These are phyloP conservation scores for Suillus bovinus DNA, from an alignment of 768 basidiomycete genomes.

Conservation along the genomic window DNA sequence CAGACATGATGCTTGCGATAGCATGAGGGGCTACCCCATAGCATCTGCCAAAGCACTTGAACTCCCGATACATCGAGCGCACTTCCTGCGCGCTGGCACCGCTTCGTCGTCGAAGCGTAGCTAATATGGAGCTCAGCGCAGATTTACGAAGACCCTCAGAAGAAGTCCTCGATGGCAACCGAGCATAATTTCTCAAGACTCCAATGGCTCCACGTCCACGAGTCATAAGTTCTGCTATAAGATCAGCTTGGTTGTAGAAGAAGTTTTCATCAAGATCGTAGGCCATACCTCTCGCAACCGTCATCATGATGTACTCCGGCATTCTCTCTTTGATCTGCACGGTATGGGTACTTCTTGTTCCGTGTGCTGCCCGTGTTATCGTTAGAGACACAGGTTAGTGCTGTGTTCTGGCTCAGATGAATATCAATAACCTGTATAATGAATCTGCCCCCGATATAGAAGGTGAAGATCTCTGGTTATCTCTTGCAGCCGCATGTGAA, in stretches of 20 bases:
- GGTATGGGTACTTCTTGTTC: background rate
- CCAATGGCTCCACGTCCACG: background rate
- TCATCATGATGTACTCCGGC: background rate
- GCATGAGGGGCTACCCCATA: background rate
- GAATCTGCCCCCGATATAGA: constrained; percentile 1
- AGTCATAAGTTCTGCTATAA: background rate
- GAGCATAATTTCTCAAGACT: constrained; percentile 2
- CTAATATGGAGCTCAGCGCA: constrained; percentile 2
- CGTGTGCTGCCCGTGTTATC: background rate
- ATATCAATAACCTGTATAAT: background rate
- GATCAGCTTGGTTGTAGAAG: background rate
- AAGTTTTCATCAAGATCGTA: background rate
- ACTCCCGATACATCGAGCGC: background rate
- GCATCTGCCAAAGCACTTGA: background rate
- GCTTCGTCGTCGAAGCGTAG: background rate
- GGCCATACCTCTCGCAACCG: constrained; percentile 1
- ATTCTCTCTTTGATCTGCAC: constrained; percentile 1
- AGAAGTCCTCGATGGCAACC: background rate
- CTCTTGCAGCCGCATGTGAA: background rate
- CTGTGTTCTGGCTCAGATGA: background rate
- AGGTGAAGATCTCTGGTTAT: background rate
- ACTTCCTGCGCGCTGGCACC: background rate
- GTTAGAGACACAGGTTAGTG: constrained; percentile 4
- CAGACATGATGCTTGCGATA: background rate
- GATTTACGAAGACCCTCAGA: background rate